Conservation (phyloP, 2,329 filamentous ascomycete genomes). For the Nemania abortiva region DNA sequence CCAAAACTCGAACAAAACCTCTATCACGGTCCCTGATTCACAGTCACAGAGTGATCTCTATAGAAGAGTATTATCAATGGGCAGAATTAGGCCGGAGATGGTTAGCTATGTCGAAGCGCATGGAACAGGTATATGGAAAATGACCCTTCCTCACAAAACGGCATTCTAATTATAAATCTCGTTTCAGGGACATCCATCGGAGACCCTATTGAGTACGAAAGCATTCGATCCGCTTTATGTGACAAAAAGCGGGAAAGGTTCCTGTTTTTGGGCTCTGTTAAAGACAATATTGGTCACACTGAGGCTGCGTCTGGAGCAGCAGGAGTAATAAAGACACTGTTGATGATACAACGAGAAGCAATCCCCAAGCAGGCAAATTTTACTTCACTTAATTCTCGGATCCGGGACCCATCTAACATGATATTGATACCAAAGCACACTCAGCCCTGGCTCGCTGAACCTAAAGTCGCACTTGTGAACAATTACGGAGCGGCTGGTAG, state of each 20-base stretch:
- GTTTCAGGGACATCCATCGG: conserved; percentile 56
- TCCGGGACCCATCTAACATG: not conserved
- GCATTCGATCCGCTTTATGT: conserved; percentile 43
- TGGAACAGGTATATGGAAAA: conserved; percentile 53
- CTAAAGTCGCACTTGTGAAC: conserved; percentile 44
- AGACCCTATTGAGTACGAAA: conserved; percentile 51
- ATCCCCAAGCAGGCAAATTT: conserved; percentile 54
- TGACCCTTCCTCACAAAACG: too few relatives aligned
- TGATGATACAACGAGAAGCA: conserved; percentile 44
- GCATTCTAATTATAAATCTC: too few relatives aligned
- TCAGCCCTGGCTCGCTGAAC: not conserved
- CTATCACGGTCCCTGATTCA: too few relatives aligned
- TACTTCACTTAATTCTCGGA: conserved; percentile 43
- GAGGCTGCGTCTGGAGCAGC: conserved; percentile 51
- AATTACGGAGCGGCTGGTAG: conserved; percentile 53
- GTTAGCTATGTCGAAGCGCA: conserved; percentile 54
- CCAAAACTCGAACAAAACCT: too few relatives aligned
- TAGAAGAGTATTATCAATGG: too few relatives aligned
- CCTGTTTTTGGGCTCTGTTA: conserved; percentile 48
- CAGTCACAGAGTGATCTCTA: too few relatives aligned
- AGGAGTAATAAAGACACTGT: conserved; percentile 50
- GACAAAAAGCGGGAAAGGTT: conserved; percentile 17
- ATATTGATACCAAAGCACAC: conserved; percentile 40
- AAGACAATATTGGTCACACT: conserved; percentile 52
- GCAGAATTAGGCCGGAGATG: too few relatives aligned